These are phyloP conservation scores for Colletotrichum caudatum DNA, from an alignment of 2,329 filamentous ascomycete genomes.

Conservation along the genomic window DNA sequence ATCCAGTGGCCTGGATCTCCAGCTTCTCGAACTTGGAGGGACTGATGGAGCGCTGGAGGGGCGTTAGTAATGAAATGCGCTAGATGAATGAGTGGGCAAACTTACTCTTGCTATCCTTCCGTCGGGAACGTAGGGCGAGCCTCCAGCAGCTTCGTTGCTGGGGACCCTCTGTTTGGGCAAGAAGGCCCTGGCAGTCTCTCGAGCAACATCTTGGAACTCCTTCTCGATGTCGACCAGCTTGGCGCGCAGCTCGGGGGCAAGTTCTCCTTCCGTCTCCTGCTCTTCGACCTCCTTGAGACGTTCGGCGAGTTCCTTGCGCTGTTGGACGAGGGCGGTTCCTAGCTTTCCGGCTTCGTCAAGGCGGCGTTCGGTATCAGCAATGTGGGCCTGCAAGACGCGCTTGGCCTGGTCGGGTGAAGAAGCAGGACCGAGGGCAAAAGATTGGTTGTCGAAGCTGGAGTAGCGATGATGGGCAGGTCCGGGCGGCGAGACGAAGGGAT, in stretches of 20 bases:
- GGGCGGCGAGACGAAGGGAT: slow-evolving; percentile 69
- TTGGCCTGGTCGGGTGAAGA: slow-evolving; percentile 88
- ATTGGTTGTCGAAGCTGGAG: slow-evolving; percentile 83
- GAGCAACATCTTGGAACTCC: slow-evolving; percentile 94
- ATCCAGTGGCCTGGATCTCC: slow-evolving; percentile 84
- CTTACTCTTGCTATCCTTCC: slow-evolving; percentile 66
- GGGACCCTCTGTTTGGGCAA: slow-evolving; percentile 85
- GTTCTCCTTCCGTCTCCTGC: slow-evolving; percentile 79
- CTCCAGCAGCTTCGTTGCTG: slow-evolving; percentile 70
- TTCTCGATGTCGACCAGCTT: slow-evolving; percentile 89
- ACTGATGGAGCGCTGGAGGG: slow-evolving; percentile 72
- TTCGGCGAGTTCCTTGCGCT: slow-evolving; percentile 85
- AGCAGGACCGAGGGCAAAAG: slow-evolving; percentile 81
- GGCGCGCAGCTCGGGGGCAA: slow-evolving; percentile 84
- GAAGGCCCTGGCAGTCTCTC: slow-evolving; percentile 89
- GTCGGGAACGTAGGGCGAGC: slow-evolving; percentile 66
- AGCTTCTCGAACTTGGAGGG: slow-evolving; percentile 87
- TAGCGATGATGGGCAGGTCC: slow-evolving; percentile 73
- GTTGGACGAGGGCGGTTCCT: slow-evolving; percentile 87
- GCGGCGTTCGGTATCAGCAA: slow-evolving; percentile 90
- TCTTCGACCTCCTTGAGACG: slow-evolving; percentile 87
- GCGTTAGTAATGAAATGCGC: slow-evolving; percentile 31
- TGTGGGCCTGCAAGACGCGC: slow-evolving; percentile 88
- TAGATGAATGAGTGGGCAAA: slow-evolving; percentile 25
- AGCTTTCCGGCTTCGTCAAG: slow-evolving; percentile 92